Conservation (phyloP, 2,329 filamentous ascomycete species). For the Paraphaeosphaeria minitans region DNA sequence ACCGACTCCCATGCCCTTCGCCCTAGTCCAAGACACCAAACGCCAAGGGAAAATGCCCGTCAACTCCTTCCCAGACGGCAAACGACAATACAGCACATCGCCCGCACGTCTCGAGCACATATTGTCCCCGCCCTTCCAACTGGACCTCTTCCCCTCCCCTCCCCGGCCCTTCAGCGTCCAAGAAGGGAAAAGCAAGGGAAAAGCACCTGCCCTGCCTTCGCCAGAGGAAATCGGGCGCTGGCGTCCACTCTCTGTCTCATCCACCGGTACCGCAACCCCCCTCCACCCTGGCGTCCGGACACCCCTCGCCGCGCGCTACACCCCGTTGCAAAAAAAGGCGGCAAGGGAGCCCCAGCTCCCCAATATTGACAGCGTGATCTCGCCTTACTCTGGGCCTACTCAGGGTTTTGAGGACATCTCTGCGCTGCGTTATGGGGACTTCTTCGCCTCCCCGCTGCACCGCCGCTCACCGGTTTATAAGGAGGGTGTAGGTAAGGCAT, state of each 20-base stretch:
- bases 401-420: background rate
- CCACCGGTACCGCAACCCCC: background rate
- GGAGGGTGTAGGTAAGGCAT: background rate
- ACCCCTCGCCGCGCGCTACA: background rate
- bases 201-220: background rate
- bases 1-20: background rate
- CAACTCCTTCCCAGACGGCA: background rate
- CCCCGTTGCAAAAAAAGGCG: background rate
- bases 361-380: background rate
- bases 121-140: background rate
- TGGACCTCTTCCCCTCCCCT: background rate
- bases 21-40: background rate
- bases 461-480: background rate
- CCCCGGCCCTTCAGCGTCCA: background rate
- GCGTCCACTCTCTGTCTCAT: background rate
- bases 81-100: background rate
- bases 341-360: background rate
- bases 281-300: background rate
- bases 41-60: background rate
- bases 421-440: background rate
- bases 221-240: background rate
- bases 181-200: background rate
- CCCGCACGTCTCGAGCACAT: background rate
- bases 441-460: background rate
- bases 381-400: background rate